phyloP scores from a whole-genome alignment of 805 yeast species.

The Lachancea waltii region DNA sequence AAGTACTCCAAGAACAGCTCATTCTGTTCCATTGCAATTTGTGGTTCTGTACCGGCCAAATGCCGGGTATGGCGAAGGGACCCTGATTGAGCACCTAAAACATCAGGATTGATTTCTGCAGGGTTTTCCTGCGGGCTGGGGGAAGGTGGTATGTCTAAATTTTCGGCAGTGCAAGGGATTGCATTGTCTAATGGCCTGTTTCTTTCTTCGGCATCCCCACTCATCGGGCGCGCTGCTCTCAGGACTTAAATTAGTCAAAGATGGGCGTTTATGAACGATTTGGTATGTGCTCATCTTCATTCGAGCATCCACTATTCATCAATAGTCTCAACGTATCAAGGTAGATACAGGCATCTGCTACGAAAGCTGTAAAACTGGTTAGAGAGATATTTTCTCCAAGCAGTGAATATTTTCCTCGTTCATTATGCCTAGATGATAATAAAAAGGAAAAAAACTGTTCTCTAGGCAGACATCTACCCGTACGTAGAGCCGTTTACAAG shows the following conservation, averaged over 20 bases:
- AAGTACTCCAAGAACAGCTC: slow-evolving; percentile 30
- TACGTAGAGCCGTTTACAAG: not conserved
- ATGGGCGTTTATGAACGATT: not conserved
- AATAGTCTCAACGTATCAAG: not conserved
- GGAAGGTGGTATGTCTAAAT: not conserved
- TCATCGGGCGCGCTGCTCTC: not conserved
- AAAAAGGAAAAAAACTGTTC: not conserved
- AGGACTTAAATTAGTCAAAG: not conserved
- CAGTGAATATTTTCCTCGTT: not conserved
- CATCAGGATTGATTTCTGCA: not conserved
- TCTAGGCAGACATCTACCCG: not conserved
- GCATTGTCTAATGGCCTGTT: not conserved
- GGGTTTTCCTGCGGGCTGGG: not conserved
- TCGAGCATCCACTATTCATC: not conserved
- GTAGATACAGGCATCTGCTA: not conserved
- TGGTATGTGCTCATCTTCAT: not conserved
- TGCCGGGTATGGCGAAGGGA: not conserved
- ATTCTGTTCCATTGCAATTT: not conserved
- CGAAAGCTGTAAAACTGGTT: not conserved
- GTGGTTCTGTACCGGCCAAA: not conserved
- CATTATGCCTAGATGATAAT: not conserved
- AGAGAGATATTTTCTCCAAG: not conserved
- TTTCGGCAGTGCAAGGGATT: not conserved
- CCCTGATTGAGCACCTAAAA: not conserved
- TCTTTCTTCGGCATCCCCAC: not conserved